phyloP scores from a whole-genome alignment of 139 green algal species.

The Chlorella sp. region DNA sequence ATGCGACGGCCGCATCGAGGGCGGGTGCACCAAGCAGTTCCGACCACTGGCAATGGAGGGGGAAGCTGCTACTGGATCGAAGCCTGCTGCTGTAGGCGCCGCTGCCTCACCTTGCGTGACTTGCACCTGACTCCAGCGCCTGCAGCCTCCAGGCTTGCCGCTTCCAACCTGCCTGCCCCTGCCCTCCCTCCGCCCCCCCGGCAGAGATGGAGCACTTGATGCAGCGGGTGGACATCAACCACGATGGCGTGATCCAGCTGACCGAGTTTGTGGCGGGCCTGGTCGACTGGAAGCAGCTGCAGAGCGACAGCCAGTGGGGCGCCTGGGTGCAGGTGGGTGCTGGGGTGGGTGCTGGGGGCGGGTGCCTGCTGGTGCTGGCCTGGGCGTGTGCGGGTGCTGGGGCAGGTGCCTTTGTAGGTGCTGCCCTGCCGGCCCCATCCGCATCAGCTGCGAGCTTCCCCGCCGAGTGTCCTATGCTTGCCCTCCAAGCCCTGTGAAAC shows the following conservation, averaged over 20 bases:
- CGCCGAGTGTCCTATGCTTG: no score
- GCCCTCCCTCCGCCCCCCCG: not conserved
- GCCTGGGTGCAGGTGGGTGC: conserved; percentile 2
- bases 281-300: conserved; percentile 79
- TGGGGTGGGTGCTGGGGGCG: not conserved
- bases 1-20: not conserved
- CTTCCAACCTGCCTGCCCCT: conserved; percentile 39
- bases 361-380: no score
- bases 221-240: conserved; percentile 63
- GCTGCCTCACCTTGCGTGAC: no score
- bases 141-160: conserved; percentile 68
- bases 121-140: conserved; percentile 68
- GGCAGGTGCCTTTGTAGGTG: no score
- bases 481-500: not conserved
- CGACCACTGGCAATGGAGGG: no score
- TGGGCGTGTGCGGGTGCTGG: no score
- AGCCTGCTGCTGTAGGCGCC: no score
- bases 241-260: conserved; percentile 75
- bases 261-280: conserved; percentile 88
- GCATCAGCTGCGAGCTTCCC: no score
- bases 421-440: no score
- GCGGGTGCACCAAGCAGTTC: no score
- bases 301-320: conserved; percentile 51
- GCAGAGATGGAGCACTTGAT: conserved; percentile 81
- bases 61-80: no score